These are phyloP conservation scores for Fusarium heterosporum DNA, from an alignment of 2,329 filamentous ascomycete species.

Conservation along the genomic window DNA sequence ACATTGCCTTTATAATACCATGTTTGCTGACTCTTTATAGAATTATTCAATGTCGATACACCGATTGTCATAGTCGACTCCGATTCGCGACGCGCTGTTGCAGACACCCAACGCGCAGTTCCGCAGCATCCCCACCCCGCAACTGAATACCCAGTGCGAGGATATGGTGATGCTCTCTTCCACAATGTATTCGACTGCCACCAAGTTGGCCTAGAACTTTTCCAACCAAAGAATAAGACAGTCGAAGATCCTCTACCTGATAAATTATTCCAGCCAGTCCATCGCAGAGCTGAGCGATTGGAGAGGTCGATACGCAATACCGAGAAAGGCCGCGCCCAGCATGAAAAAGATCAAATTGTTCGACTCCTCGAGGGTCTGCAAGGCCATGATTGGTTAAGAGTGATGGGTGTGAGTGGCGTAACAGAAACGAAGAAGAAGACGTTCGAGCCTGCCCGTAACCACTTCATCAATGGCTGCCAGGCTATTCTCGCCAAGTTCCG, in stretches of 20 bases:
- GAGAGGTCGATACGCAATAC: slow-evolving; percentile 73
- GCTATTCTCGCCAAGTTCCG: slow-evolving; percentile 88
- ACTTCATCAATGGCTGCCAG: slow-evolving; percentile 87
- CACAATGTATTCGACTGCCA: slow-evolving; percentile 68
- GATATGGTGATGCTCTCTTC: slow-evolving; percentile 68
- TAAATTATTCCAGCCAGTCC: slow-evolving; percentile 63
- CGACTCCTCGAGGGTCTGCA: slow-evolving; percentile 82
- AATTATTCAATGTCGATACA: slow-evolving; percentile 78
- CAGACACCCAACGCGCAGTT: slow-evolving; percentile 47
- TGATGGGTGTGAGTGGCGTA: slow-evolving; percentile 88
- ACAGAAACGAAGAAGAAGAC: slow-evolving; percentile 88
- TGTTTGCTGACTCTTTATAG: slow-evolving; percentile 58
- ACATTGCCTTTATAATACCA: not conserved
- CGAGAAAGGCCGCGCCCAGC: slow-evolving; percentile 73
- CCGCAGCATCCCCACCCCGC: slow-evolving; percentile 46
- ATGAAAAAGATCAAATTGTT: slow-evolving; percentile 74
- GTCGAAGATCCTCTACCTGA: slow-evolving; percentile 68
- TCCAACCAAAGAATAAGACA: slow-evolving; percentile 59
- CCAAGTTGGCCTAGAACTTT: slow-evolving; percentile 66
- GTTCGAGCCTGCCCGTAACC: slow-evolving; percentile 85
- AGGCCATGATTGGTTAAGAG: slow-evolving; percentile 90
- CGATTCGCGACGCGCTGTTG: slow-evolving; percentile 48
- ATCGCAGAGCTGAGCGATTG: slow-evolving; percentile 69
- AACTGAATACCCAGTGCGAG: slow-evolving; percentile 58
- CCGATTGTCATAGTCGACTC: slow-evolving; percentile 77